phyloP scores from a whole-genome alignment of 257 asterid species.

The Solanum medicagineum region DNA sequence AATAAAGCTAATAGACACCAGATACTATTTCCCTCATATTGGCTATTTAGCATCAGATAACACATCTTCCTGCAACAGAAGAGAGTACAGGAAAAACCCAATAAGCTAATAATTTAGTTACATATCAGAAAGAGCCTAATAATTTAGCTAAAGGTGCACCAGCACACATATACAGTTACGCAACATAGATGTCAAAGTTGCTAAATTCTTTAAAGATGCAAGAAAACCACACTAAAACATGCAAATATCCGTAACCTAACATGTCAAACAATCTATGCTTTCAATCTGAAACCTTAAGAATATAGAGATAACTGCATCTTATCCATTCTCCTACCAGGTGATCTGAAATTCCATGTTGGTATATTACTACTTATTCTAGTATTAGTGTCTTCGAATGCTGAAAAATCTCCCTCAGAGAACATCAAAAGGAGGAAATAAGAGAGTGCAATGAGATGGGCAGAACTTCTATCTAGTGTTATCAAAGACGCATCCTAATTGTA shows the following conservation, averaged over 20 bases:
- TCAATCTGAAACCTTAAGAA: neutral
- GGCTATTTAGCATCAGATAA: neutral
- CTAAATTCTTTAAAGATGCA: neutral
- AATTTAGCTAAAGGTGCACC: neutral
- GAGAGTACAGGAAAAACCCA: slow-evolving; percentile 2
- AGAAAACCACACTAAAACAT: neutral
- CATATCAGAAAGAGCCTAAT: neutral
- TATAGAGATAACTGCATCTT: too few relatives aligned
- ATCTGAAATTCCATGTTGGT: too few relatives aligned
- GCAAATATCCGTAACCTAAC: neutral
- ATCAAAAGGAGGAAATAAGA: too few relatives aligned
- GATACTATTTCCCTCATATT: too few relatives aligned
- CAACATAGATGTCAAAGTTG: neutral
- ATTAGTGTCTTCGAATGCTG: too few relatives aligned
- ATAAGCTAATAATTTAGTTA: neutral
- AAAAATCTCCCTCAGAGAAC: too few relatives aligned
- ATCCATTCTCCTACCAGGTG: too few relatives aligned
- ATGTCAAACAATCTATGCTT: neutral
- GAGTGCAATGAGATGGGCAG: too few relatives aligned
- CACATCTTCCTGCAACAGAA: slow-evolving; percentile 19
- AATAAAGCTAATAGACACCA: too few relatives aligned
- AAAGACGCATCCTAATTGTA: too few relatives aligned
- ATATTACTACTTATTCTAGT: too few relatives aligned
- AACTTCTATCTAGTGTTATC: too few relatives aligned
- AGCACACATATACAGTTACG: neutral